A percentile compares a stretch with the other conserved stretches of the same genome.
phyloP scores from a whole-genome alignment of 768 basidiomycete species.

The Amanita rimosa region DNA sequence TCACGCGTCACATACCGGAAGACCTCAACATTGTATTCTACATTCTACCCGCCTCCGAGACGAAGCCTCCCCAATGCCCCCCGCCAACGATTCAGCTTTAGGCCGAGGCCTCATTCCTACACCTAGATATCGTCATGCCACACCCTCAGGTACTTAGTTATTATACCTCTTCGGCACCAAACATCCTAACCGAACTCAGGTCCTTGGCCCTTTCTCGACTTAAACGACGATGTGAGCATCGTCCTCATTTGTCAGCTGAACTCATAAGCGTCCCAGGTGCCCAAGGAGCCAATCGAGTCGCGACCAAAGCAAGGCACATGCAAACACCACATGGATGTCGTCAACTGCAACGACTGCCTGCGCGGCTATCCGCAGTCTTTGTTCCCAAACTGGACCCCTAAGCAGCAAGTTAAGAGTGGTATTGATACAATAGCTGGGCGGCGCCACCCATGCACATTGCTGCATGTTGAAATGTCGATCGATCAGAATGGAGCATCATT shows the following conservation, averaged over 20 bases:
- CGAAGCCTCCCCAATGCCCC: neutral
- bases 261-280: neutral
- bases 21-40: too few species aligned
- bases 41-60: too few species aligned
- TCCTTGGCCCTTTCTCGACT: slow-evolving; percentile 7
- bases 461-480: slow-evolving; percentile 27
- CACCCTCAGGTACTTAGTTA: slow-evolving; percentile 2
- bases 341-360: slow-evolving; percentile 19
- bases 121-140: slow-evolving; percentile 5
- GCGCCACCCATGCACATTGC: slow-evolving; percentile 17
- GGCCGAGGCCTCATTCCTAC: neutral
- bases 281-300: neutral
- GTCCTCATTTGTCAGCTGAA: neutral
- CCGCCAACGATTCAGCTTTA: neutral
- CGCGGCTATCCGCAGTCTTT: slow-evolving; percentile 29
- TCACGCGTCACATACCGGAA: too few species aligned
- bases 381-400: slow-evolving; percentile 46
- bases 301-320: neutral
- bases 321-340: neutral
- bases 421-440: slow-evolving; percentile 23
- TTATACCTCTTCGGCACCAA: neutral
- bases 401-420: slow-evolving; percentile 29
- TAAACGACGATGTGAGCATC: neutral
- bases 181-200: neutral
- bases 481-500: slow-evolving; percentile 22